phyloP scores from a whole-genome alignment of 2,329 filamentous ascomycete species.

The Simplicillium sp. region DNA sequence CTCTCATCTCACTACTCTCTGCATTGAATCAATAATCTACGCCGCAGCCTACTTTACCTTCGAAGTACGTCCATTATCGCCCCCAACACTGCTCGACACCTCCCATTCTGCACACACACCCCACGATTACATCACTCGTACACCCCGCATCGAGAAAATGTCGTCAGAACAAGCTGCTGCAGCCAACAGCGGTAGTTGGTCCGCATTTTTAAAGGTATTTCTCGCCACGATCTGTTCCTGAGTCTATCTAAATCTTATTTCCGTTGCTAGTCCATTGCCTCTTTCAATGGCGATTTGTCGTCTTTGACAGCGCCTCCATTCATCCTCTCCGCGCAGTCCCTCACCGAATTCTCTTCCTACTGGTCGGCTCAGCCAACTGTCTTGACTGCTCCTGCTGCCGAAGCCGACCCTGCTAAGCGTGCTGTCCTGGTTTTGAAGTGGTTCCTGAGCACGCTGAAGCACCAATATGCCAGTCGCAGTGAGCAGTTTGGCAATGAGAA shows the following conservation, averaged over 20 bases:
- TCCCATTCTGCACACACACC: not conserved
- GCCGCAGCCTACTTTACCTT: not conserved
- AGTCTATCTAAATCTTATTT: conserved; percentile 1
- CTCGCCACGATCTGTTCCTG: conserved; percentile 3
- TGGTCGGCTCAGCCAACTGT: conserved; percentile 72
- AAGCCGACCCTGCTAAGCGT: conserved; percentile 72
- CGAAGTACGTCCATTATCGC: not conserved
- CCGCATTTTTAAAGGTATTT: conserved; percentile 41
- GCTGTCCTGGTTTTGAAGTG: conserved; percentile 86
- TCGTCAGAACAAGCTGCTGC: conserved; percentile 20
- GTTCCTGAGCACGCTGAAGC: conserved; percentile 89
- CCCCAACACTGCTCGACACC: not conserved
- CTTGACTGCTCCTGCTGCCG: conserved; percentile 72
- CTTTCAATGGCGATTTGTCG: conserved; percentile 73
- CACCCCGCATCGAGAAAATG: conserved; percentile 14
- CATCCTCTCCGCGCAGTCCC: conserved; percentile 67
- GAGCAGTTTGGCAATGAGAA: conserved; percentile 85
- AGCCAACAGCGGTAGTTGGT: conserved; percentile 37
- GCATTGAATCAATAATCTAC: not conserved
- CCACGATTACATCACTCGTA: not conserved
- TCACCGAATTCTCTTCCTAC: conserved; percentile 74
- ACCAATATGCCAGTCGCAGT: conserved; percentile 67
- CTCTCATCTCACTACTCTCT: too few species aligned
- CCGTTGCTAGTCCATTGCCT: conserved; percentile 56
- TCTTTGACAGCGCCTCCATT: conserved; percentile 76